Conservation (phyloP, 78 protist genomes). For the Isochrysis galbana region DNA sequence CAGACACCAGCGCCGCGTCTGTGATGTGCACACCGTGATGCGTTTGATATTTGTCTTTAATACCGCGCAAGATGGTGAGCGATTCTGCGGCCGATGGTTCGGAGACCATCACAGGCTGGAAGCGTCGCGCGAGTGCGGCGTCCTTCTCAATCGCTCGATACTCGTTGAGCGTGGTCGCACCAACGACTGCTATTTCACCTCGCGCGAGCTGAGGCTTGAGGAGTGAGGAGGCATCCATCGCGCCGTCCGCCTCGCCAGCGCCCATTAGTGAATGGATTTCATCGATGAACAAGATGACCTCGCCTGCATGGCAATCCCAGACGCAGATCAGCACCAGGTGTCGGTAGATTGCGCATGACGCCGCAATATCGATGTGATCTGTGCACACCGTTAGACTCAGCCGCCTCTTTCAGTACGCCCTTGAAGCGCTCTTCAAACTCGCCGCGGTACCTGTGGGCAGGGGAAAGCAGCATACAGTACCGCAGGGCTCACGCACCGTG, state of each 20-base stretch:
- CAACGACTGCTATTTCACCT: constrained; percentile 97
- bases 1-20: constrained; percentile 8
- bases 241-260: constrained; percentile 93
- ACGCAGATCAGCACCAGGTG: too few relatives aligned
- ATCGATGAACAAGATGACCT: constrained; percentile 95
- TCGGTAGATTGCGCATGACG: too few relatives aligned
- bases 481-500: too few relatives aligned
- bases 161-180: constrained; percentile 98
- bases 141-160: constrained; percentile 96
- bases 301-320: too few relatives aligned
- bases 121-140: constrained; percentile 96
- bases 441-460: constrained; percentile 80
- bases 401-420: constrained; percentile 92
- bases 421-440: constrained; percentile 98
- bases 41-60: constrained; percentile 47
- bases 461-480: too few relatives aligned
- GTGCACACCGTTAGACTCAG: constrained; percentile 85
- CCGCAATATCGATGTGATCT: too few relatives aligned
- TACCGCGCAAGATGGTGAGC: constrained; percentile 95
- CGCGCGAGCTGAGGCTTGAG: constrained; percentile 97
- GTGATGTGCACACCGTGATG: constrained; percentile 29
- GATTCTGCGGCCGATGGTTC: constrained; percentile 94
- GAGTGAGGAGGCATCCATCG: constrained; percentile 99
- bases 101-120: constrained; percentile 66
- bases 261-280: constrained; percentile 98